A percentile compares a stretch with the other conserved stretches of the same genome.
Conservation (phyloP, 2,329 filamentous ascomycete genomes). For the Penicillium sp. region DNA sequence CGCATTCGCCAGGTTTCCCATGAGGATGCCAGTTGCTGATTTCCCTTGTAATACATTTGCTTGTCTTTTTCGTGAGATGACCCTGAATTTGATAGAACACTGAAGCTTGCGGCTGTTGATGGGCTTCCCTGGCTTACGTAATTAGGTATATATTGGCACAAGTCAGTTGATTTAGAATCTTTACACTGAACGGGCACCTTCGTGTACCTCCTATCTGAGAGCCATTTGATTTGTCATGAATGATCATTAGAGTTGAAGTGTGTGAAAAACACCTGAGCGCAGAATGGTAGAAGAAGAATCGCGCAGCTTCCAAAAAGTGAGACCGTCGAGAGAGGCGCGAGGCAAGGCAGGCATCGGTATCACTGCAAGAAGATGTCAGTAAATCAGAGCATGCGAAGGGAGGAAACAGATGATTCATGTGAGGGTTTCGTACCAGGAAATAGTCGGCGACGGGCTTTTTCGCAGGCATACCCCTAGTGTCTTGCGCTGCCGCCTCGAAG, state of each 20-base stretch:
- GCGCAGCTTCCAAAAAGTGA: constrained; percentile 9
- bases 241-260: constrained; percentile 20
- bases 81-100: too few relatives aligned
- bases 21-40: too few relatives aligned
- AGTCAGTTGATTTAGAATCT: too few relatives aligned
- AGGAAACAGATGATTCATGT: not conserved
- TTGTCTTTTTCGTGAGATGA: too few relatives aligned
- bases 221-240: constrained; percentile 15
- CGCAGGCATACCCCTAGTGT: constrained; percentile 92
- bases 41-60: too few relatives aligned
- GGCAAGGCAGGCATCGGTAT: constrained; percentile 18
- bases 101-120: too few relatives aligned
- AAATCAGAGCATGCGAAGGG: too few relatives aligned
- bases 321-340: constrained; percentile 3
- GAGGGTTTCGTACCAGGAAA: constrained; percentile 56
- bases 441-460: constrained; percentile 98
- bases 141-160: too few relatives aligned
- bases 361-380: constrained; percentile 13
- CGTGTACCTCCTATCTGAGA: not conserved
- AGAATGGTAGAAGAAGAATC: constrained; percentile 14
- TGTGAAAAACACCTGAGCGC: constrained; percentile 12
- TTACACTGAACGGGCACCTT: too few relatives aligned
- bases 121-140: too few relatives aligned
- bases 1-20: too few relatives aligned
- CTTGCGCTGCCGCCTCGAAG: constrained; percentile 94